Conservation (phyloP, 106 monocot genomes). For the Apostasia ramifera region DNA sequence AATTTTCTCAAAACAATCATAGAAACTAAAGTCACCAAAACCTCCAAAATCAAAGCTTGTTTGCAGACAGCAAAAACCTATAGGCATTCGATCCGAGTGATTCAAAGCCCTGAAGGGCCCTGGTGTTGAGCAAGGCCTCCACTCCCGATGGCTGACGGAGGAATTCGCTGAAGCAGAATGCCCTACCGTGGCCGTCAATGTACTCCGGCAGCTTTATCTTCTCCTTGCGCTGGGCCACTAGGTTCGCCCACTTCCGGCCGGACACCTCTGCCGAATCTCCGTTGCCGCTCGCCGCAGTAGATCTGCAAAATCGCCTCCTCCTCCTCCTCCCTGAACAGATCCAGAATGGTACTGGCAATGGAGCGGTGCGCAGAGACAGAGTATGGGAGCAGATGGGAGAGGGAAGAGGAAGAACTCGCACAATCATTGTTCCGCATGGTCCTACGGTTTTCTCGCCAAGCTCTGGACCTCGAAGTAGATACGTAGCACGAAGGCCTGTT, state of each 20-base stretch:
- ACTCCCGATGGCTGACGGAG: conserved; percentile 53
- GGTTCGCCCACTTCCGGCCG: conserved; percentile 22
- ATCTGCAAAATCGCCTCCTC: not conserved
- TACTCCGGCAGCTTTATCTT: conserved; percentile 36
- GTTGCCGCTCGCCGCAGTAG: not conserved
- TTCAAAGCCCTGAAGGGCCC: conserved; percentile 43
- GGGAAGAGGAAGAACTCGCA: not conserved
- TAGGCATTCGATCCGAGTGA: conserved; percentile 41
- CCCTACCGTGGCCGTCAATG: not conserved
- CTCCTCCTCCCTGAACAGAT: conserved; percentile 2
- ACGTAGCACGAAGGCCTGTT: too few relatives aligned
- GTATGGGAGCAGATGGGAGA: not conserved
- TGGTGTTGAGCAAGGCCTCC: conserved; percentile 61
- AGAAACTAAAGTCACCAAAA: conserved; percentile 1
- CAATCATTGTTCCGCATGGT: conserved; percentile 4
- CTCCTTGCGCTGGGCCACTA: conserved; percentile 37
- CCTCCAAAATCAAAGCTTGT: not conserved
- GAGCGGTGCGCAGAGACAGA: too few relatives aligned
- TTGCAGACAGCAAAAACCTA: conserved; percentile 24
- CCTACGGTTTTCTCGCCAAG: too few relatives aligned
- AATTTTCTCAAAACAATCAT: not conserved
- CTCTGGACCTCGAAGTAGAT: not conserved
- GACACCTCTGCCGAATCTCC: not conserved
- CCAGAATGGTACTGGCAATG: not conserved
- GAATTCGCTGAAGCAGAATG: conserved; percentile 43